Evolutionary conservation across 495 filamentous ascomycete genomes (phyloP).

Genomic region (Aspergillus indologenus): DNA sequence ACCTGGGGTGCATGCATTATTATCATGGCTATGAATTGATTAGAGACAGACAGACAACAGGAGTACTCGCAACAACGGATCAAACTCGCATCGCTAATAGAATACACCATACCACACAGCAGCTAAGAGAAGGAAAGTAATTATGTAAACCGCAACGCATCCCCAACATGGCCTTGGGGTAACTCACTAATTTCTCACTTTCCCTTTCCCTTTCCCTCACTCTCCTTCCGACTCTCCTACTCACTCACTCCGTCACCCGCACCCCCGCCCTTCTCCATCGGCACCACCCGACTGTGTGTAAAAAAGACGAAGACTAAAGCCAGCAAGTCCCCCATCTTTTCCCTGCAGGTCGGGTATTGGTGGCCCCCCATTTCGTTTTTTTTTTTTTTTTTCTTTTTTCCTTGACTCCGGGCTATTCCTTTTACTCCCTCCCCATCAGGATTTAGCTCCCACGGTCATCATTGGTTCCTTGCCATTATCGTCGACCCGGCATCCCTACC

Average conservation of each 20-base stretch:
- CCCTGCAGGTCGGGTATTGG: background rate
- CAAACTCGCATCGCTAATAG: background rate
- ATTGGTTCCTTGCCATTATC: constrained; percentile 12
- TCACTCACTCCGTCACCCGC: too few relatives aligned
- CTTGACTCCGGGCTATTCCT: background rate
- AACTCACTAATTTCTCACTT: too few relatives aligned
- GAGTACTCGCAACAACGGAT: background rate
- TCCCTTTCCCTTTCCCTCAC: too few relatives aligned
- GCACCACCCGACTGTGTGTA: background rate
- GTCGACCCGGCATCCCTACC: constrained; percentile 24
- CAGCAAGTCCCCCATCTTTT: background rate
- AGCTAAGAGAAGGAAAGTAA: background rate
- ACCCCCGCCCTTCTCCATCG: background rate
- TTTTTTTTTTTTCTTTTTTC: background rate
- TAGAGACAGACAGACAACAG: background rate
- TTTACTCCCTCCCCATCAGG: background rate
- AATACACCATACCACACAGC: background rate
- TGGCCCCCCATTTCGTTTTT: background rate
- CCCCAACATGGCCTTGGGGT: background rate
- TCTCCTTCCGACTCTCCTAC: too few relatives aligned
- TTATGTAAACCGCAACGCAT: background rate
- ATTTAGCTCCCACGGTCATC: background rate
- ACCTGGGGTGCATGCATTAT: constrained; percentile 2
- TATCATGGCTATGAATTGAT: background rate
- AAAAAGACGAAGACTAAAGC: background rate